phyloP scores from a whole-genome alignment of 1,284 basidiomycete genomes.

The Ceraceosorus guamensis region DNA sequence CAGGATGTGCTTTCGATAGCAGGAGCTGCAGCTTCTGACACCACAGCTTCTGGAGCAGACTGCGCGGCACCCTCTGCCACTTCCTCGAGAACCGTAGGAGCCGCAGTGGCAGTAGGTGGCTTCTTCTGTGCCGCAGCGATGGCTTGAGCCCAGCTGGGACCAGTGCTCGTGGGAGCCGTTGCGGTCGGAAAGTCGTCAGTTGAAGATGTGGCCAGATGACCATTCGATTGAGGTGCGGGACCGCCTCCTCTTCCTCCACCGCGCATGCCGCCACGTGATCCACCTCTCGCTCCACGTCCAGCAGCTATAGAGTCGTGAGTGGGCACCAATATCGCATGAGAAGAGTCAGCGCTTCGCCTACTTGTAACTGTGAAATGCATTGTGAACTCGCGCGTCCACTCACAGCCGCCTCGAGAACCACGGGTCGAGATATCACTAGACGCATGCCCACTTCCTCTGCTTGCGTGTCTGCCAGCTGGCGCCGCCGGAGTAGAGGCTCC shows the following conservation, averaged over 20 bases:
- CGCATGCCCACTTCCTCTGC: too few relatives aligned
- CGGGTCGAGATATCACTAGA: not conserved
- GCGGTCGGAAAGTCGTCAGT: slow-evolving; percentile 19
- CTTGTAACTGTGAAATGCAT: too few relatives aligned
- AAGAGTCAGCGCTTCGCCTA: too few relatives aligned
- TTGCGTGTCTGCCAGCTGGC: too few relatives aligned
- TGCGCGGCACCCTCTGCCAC: slow-evolving; percentile 9
- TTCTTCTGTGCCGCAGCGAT: slow-evolving; percentile 20
- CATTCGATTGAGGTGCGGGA: slow-evolving; percentile 30
- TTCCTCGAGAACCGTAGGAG: slow-evolving; percentile 7
- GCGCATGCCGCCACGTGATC: slow-evolving; percentile 35
- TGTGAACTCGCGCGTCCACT: too few relatives aligned
- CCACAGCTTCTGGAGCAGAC: slow-evolving; percentile 10
- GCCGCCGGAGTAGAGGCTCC: too few relatives aligned
- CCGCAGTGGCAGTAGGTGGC: slow-evolving; percentile 13
- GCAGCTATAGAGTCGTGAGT: slow-evolving; percentile 12
- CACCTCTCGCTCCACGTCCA: slow-evolving; percentile 31
- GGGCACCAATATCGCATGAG: not conserved
- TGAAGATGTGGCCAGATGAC: slow-evolving; percentile 23
- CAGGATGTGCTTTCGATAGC: not conserved
- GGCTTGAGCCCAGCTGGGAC: slow-evolving; percentile 35
- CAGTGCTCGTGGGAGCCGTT: slow-evolving; percentile 18
- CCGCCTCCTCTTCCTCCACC: slow-evolving; percentile 32
- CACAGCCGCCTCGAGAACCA: not conserved
- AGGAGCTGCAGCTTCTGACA: slow-evolving; percentile 11